Percentiles rank a stretch among this genome's conserved stretches.
These are phyloP conservation scores for Wallemia hederae DNA, from an alignment of 1,284 basidiomycete genomes.

Conservation along the genomic window DNA sequence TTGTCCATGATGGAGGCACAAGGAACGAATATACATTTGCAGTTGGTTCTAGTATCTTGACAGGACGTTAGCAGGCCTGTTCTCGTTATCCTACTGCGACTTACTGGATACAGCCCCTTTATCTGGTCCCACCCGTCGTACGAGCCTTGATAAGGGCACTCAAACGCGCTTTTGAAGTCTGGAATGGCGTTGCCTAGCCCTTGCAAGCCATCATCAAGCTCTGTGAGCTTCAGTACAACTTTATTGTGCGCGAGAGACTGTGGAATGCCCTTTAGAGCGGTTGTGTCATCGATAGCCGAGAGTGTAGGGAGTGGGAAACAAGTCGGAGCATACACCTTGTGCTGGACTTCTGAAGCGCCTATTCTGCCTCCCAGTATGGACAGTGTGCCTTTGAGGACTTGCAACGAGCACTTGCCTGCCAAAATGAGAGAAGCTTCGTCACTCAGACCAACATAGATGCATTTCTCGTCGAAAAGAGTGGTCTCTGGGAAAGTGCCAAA, in stretches of 20 bases:
- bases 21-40: slow-evolving; percentile 17
- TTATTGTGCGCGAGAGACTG: background rate
- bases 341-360: background rate
- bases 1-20: slow-evolving; percentile 29
- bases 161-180: background rate
- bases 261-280: background rate
- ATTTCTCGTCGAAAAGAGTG: background rate
- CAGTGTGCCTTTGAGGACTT: background rate
- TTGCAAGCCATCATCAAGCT: background rate
- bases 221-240: background rate
- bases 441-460: background rate
- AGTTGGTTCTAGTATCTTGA: background rate
- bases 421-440: background rate
- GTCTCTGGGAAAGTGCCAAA: background rate
- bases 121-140: background rate
- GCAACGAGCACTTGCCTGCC: background rate
- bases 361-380: background rate
- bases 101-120: background rate
- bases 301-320: background rate
- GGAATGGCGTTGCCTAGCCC: background rate
- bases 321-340: background rate
- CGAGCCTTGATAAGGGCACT: background rate
- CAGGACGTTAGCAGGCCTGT: background rate
- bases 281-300: background rate
- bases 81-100: background rate